Percentiles rank a stretch among this genome's conserved stretches.
phyloP scores from a whole-genome alignment of 1,139 yeast species.

The Suhomyces yuchorum region DNA sequence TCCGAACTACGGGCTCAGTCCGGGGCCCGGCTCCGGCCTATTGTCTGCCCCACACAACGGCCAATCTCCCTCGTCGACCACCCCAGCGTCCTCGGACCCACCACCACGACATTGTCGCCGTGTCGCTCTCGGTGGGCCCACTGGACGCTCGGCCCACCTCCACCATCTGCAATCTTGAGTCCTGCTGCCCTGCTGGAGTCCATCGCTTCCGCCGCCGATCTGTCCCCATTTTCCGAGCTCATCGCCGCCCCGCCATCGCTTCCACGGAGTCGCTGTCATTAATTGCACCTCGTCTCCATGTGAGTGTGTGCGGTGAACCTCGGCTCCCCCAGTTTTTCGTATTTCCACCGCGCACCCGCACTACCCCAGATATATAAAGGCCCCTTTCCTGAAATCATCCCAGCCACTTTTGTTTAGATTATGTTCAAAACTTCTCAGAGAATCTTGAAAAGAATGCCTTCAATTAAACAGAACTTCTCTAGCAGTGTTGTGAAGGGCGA shows the following conservation, averaged over 20 bases:
- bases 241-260: not conserved
- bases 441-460: slow-evolving; percentile 15
- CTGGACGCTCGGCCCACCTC: not conserved
- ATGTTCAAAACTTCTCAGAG: slow-evolving; percentile 14
- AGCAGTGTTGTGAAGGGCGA: slow-evolving; percentile 57
- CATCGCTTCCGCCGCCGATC: not conserved
- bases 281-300: not conserved
- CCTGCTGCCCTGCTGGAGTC: not conserved
- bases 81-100: not conserved
- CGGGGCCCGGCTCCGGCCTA: too few species aligned
- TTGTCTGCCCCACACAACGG: not conserved
- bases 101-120: not conserved
- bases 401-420: not conserved
- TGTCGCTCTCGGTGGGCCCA: not conserved
- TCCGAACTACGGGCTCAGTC: not conserved
- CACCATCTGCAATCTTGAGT: not conserved
- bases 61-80: too few species aligned
- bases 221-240: not conserved
- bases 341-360: slow-evolving; percentile 3
- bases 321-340: slow-evolving; percentile 1
- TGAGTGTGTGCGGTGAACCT: slow-evolving; percentile 1
- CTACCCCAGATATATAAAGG: slow-evolving; percentile 7
- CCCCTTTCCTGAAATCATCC: not conserved
- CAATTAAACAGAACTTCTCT: slow-evolving; percentile 25
- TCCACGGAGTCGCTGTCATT: not conserved